Conservation (phyloP, 805 yeast species). For the Myxozyma mucilagina region DNA sequence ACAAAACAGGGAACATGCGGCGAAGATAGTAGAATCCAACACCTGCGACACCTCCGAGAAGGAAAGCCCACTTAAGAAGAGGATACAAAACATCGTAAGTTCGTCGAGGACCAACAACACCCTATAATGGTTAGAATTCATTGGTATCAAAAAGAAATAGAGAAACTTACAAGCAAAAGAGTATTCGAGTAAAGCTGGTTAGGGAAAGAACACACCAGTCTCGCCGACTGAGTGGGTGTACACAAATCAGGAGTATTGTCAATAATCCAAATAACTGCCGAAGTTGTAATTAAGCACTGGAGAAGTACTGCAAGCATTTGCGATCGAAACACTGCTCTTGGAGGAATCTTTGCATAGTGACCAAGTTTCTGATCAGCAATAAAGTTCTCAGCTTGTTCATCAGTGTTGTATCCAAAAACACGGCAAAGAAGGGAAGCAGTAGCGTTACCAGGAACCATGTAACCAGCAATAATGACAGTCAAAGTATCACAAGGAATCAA, state of each 20-base stretch:
- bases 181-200: slow-evolving; percentile 33
- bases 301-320: slow-evolving; percentile 55
- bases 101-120: slow-evolving; percentile 35
- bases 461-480: slow-evolving; percentile 49
- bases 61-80: slow-evolving; percentile 31
- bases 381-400: slow-evolving; percentile 49
- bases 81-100: slow-evolving; percentile 32
- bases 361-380: slow-evolving; percentile 50
- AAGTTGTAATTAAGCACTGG: slow-evolving; percentile 55
- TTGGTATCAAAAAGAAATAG: not conserved
- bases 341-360: slow-evolving; percentile 56
- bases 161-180: slow-evolving; percentile 21
- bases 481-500: slow-evolving; percentile 47
- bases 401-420: slow-evolving; percentile 51
- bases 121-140: slow-evolving; percentile 4
- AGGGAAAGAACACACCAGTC: slow-evolving; percentile 35
- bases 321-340: slow-evolving; percentile 51
- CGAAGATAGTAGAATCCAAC: slow-evolving; percentile 24
- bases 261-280: slow-evolving; percentile 51
- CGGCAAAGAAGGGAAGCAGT: slow-evolving; percentile 52
- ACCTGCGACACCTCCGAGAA: slow-evolving; percentile 31
- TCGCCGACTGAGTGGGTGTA: slow-evolving; percentile 26
- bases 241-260: slow-evolving; percentile 32
- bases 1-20: not conserved
- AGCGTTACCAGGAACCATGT: slow-evolving; percentile 53